Evolutionary conservation across 805 yeast genomes (phyloP).

Genomic region (Saccharomycopsis malanga): DNA sequence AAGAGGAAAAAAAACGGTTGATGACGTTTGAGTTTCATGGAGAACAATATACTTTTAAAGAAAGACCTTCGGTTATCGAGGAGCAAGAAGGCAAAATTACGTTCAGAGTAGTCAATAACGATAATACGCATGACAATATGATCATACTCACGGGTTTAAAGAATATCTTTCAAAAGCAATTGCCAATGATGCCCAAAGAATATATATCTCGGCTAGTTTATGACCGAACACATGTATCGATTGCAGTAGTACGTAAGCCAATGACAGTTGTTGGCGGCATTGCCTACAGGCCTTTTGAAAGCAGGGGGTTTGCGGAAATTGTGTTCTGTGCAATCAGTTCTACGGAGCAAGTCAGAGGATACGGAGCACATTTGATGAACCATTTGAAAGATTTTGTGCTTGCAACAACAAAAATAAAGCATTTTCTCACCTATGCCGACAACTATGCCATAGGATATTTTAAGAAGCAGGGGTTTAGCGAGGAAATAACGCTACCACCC

Average conservation of each 20-base stretch:
- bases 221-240: constrained; percentile 88
- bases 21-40: constrained; percentile 56
- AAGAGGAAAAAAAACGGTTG: constrained; percentile 28
- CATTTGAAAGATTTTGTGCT: constrained; percentile 93
- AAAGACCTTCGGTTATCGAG: constrained; percentile 89
- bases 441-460: constrained; percentile 98
- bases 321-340: constrained; percentile 97
- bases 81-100: constrained; percentile 91
- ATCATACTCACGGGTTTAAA: constrained; percentile 92
- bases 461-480: constrained; percentile 96
- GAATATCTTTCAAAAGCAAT: constrained; percentile 92
- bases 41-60: constrained; percentile 72
- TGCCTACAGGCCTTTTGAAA: constrained; percentile 89
- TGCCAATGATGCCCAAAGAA: constrained; percentile 98
- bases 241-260: constrained; percentile 93
- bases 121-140: constrained; percentile 76
- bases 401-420: constrained; percentile 75
- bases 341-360: constrained; percentile 96
- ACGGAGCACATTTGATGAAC: constrained; percentile 98
- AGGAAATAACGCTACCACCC: constrained; percentile 81
- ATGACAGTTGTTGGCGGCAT: constrained; percentile 96
- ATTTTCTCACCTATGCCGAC: constrained; percentile 94
- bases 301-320: constrained; percentile 90
- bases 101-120: constrained; percentile 94
- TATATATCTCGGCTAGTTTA: constrained; percentile 91